Base-by-base conservation (phyloP, 805 yeast species). In the Suhomyces sp. region DNA sequence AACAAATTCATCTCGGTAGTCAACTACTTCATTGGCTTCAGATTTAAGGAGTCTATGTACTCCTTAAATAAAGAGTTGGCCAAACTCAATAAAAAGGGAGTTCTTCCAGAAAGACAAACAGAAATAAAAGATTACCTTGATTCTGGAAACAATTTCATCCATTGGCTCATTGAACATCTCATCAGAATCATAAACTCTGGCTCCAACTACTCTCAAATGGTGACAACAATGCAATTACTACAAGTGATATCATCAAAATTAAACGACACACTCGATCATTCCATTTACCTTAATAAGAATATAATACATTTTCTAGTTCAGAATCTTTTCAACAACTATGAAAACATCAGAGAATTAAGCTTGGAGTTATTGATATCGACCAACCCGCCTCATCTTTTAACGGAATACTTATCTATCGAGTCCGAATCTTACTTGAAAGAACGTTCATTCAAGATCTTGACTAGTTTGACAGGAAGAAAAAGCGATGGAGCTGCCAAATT, bases 401-500 rank as follows among this genome's bases (percentile, higher is more conserved):
- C 12, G 13, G 26, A 24, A 2, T 28, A 11, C 16, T 17, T 29
- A 13, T 13, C 31, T 5, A 23, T 19, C 4, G 27, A 34, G 19
- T n/a, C 22, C 4, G 15, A 21, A 4, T 19, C 25, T 6, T 18
- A 27, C 6, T 19, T 31, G n/a, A 14, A 38, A n/a, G 14, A 20
- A 4, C 26, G 31, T 10, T 32, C 32, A 4, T 24, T 28, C 11
- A 14, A 35, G 0, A 43, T 68, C 30, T 46, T 74, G 26, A 41
- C 50, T 18, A 70, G 69, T 33, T 53, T 74, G 43, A 71, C 64
- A 30, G 78, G 82, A 24, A 77, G 88, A 35, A 77, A 71, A 39
- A 81, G 85, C 28, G 96, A 88, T 40, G 81, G 86, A 16, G 96
- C 90, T 6, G 88, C 95, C 0, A 73, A 79, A 25, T 63, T 81